Evolutionary conservation across 1,284 basidiomycete species (phyloP).

Genomic region (Microbotryomycetes sp.): DNA sequence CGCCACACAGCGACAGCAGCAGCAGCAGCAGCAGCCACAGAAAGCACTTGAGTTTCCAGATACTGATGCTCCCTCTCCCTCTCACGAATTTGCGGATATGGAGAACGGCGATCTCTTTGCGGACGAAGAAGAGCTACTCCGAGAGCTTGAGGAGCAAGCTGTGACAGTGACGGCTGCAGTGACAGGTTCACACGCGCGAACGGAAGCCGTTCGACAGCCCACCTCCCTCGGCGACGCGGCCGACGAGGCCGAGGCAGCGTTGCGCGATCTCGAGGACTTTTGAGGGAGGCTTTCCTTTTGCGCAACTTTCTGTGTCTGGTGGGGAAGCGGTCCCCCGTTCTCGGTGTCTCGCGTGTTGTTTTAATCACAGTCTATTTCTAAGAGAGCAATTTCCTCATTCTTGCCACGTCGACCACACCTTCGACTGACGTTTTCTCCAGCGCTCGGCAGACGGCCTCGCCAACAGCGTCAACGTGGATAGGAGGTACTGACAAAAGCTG

Average conservation of each 20-base stretch:
- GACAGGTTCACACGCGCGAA: not conserved
- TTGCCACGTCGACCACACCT: slow-evolving; percentile 65
- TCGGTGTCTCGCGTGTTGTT: not conserved
- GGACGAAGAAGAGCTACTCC: slow-evolving; percentile 13
- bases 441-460: slow-evolving; percentile 61
- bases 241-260: not conserved
- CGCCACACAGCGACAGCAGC: not conserved
- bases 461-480: slow-evolving; percentile 93
- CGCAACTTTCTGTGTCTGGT: not conserved
- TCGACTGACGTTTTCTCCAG: slow-evolving; percentile 48
- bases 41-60: no score
- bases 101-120: slow-evolving; percentile 12
- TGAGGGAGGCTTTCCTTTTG: slow-evolving; percentile 1
- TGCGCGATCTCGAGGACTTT: not conserved
- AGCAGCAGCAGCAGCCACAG: no score
- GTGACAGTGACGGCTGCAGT: not conserved
- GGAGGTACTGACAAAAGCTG: slow-evolving; percentile 73
- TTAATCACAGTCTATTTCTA: not conserved
- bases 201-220: not conserved
- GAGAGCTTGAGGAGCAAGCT: slow-evolving; percentile 4
- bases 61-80: not conserved
- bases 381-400: slow-evolving; percentile 62
- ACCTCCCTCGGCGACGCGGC: not conserved
- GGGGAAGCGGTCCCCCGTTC: not conserved
- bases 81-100: not conserved